Conservation (phyloP, 176 grass and related monocot genomes). For the Stipa capillata region DNA sequence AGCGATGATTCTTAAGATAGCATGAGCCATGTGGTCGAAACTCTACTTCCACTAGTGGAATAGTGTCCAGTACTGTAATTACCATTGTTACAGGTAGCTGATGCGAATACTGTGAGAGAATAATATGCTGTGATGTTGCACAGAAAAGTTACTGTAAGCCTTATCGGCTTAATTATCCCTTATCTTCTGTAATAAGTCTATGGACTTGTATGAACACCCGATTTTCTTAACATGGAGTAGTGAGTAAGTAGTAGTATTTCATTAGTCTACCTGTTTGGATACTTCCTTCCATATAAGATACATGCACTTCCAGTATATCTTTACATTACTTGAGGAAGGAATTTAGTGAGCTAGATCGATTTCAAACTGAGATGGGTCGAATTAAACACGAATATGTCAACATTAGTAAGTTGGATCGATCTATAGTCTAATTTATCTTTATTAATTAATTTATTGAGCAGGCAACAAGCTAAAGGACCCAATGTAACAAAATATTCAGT, state of each 20-base stretch:
- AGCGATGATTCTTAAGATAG: conserved; percentile 37
- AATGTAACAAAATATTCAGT: conserved; percentile 17
- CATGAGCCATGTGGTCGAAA: conserved; percentile 29
- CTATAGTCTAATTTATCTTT: background rate
- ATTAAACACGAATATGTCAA: background rate
- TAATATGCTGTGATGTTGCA: background rate
- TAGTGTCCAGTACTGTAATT: background rate
- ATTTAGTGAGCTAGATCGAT: too few species aligned
- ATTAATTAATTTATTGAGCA: conserved; percentile 8
- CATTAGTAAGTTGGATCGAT: background rate
- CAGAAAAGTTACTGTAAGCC: background rate
- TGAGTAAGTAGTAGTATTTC: background rate
- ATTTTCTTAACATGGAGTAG: background rate
- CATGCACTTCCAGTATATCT: background rate
- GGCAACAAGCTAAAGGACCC: conserved; percentile 8
- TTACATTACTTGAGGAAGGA: background rate
- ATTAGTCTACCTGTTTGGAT: background rate
- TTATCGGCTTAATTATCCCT: too few species aligned
- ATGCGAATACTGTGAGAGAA: background rate
- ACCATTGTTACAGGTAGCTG: background rate
- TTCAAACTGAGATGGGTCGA: background rate
- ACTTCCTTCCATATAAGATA: background rate
- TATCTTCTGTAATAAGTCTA: background rate
- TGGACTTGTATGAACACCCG: background rate
- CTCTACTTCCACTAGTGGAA: conserved; percentile 11